These are phyloP conservation scores for Puccinia coronata DNA, from an alignment of 1,284 basidiomycete species.

Conservation along the genomic window DNA sequence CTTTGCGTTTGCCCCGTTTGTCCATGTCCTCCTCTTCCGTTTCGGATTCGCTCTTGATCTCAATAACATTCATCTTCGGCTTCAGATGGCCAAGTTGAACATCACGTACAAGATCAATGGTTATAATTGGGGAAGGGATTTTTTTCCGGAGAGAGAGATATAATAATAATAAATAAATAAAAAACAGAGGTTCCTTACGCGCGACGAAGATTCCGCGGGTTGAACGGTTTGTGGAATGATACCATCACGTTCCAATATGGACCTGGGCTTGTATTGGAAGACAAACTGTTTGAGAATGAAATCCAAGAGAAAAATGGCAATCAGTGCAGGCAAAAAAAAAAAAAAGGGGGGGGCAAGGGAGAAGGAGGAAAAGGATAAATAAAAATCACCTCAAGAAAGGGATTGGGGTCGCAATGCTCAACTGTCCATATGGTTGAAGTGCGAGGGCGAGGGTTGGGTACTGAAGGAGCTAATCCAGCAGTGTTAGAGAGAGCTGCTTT, in stretches of 20 bases:
- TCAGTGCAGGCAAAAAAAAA: background rate
- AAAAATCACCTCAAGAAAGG: background rate
- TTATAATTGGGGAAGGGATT: no score
- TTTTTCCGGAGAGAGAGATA: no score
- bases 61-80: background rate
- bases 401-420: background rate
- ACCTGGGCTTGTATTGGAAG: conserved; percentile 20
- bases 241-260: conserved; percentile 11
- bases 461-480: background rate
- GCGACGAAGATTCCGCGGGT: background rate
- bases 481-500: background rate
- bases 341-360: background rate
- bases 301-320: background rate
- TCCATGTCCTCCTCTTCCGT: background rate
- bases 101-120: no score
- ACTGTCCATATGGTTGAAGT: background rate
- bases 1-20: background rate
- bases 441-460: background rate
- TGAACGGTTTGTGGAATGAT: background rate
- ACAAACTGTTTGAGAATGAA: conserved; percentile 29
- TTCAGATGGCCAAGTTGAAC: background rate
- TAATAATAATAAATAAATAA: no score
- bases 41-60: background rate
- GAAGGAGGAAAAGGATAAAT: no score
- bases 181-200: background rate